A percentile compares a stretch with the other conserved stretches of the same genome.
phyloP scores from a whole-genome alignment of 2,329 filamentous ascomycete species.

The Podosphaera xanthii region DNA sequence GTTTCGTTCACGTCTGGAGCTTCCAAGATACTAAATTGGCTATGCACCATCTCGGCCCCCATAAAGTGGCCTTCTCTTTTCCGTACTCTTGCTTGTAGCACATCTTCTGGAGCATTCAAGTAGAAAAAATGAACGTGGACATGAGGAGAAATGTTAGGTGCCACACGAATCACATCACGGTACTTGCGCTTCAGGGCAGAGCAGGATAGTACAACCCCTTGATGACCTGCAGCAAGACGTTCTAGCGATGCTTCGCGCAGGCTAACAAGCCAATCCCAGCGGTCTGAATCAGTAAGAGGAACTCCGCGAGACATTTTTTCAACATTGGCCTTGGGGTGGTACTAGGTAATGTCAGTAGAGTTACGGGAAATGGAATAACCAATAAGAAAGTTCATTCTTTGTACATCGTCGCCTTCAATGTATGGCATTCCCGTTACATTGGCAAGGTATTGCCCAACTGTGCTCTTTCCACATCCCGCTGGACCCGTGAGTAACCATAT shows the following conservation, averaged over 20 bases:
- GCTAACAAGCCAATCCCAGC: slow-evolving; percentile 87
- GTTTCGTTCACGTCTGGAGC: slow-evolving; percentile 46
- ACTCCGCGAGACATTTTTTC: slow-evolving; percentile 75
- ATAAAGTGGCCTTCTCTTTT: slow-evolving; percentile 73
- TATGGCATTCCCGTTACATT: slow-evolving; percentile 41
- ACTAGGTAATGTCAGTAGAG: slow-evolving; percentile 23
- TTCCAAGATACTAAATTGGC: slow-evolving; percentile 77
- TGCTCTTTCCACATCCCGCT: slow-evolving; percentile 60
- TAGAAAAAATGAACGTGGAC: slow-evolving; percentile 85
- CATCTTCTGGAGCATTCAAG: slow-evolving; percentile 53
- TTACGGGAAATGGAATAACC: not conserved
- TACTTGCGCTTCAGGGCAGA: slow-evolving; percentile 94
- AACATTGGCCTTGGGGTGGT: slow-evolving; percentile 55
- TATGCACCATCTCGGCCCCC: slow-evolving; percentile 86
- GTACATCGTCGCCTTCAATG: slow-evolving; percentile 57
- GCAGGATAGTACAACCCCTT: slow-evolving; percentile 83
- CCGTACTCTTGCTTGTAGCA: slow-evolving; percentile 53
- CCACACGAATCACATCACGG: slow-evolving; percentile 70
- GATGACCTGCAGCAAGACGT: slow-evolving; percentile 27
- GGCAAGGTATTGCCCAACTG: slow-evolving; percentile 43
- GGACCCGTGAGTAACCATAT: slow-evolving; percentile 66
- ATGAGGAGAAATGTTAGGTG: slow-evolving; percentile 48
- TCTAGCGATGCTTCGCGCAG: slow-evolving; percentile 46
- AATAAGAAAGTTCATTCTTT: slow-evolving; percentile 12
- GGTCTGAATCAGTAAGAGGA: slow-evolving; percentile 75